Evolutionary conservation across 805 yeast species (phyloP), one percentile per base, ranked within the genome.

Genomic region (Nakazawaea pomicola): DNA sequence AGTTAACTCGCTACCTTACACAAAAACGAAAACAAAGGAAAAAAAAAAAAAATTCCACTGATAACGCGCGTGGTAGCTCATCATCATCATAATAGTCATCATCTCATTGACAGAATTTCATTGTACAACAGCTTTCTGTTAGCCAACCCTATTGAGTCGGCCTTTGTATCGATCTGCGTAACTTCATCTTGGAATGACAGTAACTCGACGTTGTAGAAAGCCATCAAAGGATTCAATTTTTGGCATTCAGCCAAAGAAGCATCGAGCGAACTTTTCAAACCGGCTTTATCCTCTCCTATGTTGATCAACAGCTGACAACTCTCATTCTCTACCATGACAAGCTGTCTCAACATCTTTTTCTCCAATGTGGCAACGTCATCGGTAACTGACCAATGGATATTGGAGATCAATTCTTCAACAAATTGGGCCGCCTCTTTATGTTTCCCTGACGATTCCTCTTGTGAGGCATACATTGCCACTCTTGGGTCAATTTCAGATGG

Each of bases 331-430:
- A 85, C 68, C 20, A 70, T 68, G 6, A 77, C 72, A 38, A 87
- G 63, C 46, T 83, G 86, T 29, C 67, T 68, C 29, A 69, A 59
- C 36, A 91, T 67, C 52, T 77, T 79, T 29, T 65, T 68, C 25
- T 82, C 69, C 20, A 90, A 60, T 0, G 70, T 65, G 21, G 67
- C 70, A 7, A 86, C 72, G 46, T 78, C 82, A 53, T 84, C 95
- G 4, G 68, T 62, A 2, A 80, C 72, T 21, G 74, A 73, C 93
- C 96, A 91, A 24, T 80, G 77, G 17, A 89, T 70, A 46, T 85
- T 91, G 21, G 83, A 86, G 43, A 90, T 72, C 11, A 87, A 58
- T 46, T 86, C 95, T 36, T 79, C 82, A 23, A 72, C 54, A 41
- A 70, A 77, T 28, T 18, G 28, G 6, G 43, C 8, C 34, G 14